Conservation (phyloP, 805 yeast genomes). For the Blastobotrys muscicola region DNA sequence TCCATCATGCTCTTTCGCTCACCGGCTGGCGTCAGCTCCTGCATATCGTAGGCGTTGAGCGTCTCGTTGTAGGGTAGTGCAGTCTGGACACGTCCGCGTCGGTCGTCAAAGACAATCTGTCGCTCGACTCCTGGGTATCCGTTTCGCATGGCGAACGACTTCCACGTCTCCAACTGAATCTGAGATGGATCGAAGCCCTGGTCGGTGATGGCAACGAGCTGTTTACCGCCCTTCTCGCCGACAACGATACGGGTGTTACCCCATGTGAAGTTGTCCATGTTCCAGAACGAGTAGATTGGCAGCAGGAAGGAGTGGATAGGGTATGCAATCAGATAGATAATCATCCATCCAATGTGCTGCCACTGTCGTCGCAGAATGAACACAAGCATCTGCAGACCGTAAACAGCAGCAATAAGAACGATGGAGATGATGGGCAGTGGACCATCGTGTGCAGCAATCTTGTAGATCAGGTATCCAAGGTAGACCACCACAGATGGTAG, state of each 20-base stretch:
- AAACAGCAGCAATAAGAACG: conserved; percentile 44
- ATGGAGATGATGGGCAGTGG: conserved; percentile 46
- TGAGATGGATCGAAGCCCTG: conserved; percentile 29
- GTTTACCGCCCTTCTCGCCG: conserved; percentile 45
- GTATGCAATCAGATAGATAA: conserved; percentile 47
- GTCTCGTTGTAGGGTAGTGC: conserved; percentile 9
- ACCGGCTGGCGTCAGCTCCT: conserved; percentile 13
- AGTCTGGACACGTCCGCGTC: conserved; percentile 24
- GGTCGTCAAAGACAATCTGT: conserved; percentile 25
- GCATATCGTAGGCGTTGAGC: conserved; percentile 20
- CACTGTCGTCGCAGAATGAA: conserved; percentile 37
- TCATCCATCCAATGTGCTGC: conserved; percentile 45
- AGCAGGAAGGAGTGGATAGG: conserved; percentile 54
- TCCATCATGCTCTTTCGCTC: conserved; percentile 9
- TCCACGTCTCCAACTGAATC: conserved; percentile 33
- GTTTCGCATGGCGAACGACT: conserved; percentile 27
- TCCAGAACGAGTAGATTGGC: conserved; percentile 54
- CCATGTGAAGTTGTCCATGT: conserved; percentile 58
- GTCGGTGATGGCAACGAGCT: conserved; percentile 27
- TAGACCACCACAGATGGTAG: conserved; percentile 50
- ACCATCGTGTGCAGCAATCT: conserved; percentile 41
- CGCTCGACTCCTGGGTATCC: conserved; percentile 31
- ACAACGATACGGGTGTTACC: conserved; percentile 52
- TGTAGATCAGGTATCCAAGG: conserved; percentile 42
- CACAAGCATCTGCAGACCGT: conserved; percentile 52